Evolutionary conservation across 768 basidiomycete genomes (phyloP).

Genomic region (Podaxis sp.): DNA sequence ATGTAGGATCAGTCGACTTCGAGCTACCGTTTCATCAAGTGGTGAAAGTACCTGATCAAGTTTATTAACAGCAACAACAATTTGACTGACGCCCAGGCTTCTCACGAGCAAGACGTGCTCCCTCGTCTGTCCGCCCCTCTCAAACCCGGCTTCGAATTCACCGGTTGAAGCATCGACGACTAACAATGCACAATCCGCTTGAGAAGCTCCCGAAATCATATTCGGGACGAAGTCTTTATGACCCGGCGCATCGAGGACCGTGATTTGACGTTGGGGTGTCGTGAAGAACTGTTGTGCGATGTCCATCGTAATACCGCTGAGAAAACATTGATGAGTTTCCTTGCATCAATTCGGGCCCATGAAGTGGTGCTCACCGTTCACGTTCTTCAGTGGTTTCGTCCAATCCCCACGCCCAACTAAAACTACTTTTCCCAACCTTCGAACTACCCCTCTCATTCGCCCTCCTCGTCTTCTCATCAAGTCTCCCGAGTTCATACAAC

Average conservation of each 20-base stretch:
- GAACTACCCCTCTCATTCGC: conserved; percentile 87
- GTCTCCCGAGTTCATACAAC: conserved; percentile 83
- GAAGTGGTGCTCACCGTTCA: conserved; percentile 58
- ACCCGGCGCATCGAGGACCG: conserved; percentile 95
- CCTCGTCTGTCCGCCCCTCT: conserved; percentile 89
- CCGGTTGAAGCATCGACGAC: conserved; percentile 89
- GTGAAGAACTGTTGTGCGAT: conserved; percentile 78
- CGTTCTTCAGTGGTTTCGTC: conserved; percentile 93
- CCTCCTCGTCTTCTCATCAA: conserved; percentile 80
- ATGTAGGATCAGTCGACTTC: not conserved
- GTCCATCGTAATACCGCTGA: conserved; percentile 97
- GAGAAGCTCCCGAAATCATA: conserved; percentile 98
- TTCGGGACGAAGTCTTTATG: conserved; percentile 98
- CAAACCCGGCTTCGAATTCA: conserved; percentile 96
- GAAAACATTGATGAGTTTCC: not conserved
- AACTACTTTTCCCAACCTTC: conserved; percentile 90
- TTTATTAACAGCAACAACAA: conserved; percentile 94
- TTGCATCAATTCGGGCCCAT: not conserved
- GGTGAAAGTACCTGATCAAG: conserved; percentile 68
- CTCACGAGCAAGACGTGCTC: conserved; percentile 91
- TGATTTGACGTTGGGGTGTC: conserved; percentile 75
- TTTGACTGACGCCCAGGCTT: conserved; percentile 87
- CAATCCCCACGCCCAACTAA: conserved; percentile 97
- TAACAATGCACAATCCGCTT: conserved; percentile 91
- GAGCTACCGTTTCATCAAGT: not conserved